A percentile compares a stretch with the other conserved stretches of the same genome.
Evolutionary conservation across 2,329 filamentous ascomycete genomes (phyloP).

Genomic region (Allantophomopsis cytisporea): DNA sequence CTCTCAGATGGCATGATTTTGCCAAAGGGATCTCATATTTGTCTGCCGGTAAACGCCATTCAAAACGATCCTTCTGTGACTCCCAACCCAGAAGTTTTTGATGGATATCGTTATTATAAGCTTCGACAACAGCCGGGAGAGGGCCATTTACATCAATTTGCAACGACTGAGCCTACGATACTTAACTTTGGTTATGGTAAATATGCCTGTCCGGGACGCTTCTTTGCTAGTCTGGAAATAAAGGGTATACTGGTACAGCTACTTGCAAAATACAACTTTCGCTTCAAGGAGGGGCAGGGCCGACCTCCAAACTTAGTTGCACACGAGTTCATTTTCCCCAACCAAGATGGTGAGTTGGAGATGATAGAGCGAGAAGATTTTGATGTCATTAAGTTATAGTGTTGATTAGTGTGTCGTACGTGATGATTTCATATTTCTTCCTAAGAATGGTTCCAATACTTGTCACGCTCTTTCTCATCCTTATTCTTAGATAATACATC

Average conservation of each 20-base stretch:
- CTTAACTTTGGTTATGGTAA: slow-evolving; percentile 22
- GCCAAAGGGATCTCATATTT: not conserved
- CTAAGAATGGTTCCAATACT: no score
- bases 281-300: not conserved
- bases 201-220: slow-evolving; percentile 25
- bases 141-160: not conserved
- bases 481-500: no score
- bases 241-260: slow-evolving; percentile 17
- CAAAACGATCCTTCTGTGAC: not conserved
- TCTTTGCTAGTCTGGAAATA: slow-evolving; percentile 21
- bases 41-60: not conserved
- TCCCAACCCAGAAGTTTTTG: not conserved
- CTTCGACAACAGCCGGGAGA: not conserved
- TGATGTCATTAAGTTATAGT: no score
- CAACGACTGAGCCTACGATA: not conserved
- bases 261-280: slow-evolving; percentile 16
- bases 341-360: not conserved
- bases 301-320: not conserved
- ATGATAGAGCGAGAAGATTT: no score
- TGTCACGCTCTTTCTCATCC: no score
- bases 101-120: slow-evolving; percentile 2
- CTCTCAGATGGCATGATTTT: slow-evolving; percentile 1
- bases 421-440: no score
- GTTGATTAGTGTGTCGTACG: no score
- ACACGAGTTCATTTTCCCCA: slow-evolving; percentile 3